These are phyloP conservation scores for Lipomyces yamadae DNA, from an alignment of 805 yeast species.

Conservation along the genomic window DNA sequence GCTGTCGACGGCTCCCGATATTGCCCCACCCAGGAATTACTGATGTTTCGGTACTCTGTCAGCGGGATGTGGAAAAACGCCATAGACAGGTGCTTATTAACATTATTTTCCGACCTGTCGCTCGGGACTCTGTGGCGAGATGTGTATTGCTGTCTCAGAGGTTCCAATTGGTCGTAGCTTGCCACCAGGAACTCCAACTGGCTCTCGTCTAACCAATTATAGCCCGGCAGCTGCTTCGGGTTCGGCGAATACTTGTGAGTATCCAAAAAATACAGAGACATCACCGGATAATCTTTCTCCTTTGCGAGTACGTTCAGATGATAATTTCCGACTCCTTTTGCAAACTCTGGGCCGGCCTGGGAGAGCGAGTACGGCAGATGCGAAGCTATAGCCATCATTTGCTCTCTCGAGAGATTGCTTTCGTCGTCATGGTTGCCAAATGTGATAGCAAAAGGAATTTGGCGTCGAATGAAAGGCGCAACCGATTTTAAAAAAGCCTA, in stretches of 20 bases:
- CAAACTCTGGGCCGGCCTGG: conserved; percentile 63
- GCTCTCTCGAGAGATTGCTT: conserved; percentile 65
- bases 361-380: conserved; percentile 73
- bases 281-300: conserved; percentile 49
- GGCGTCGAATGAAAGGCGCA: conserved; percentile 65
- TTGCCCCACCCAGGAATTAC: conserved; percentile 59
- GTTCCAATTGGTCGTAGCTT: conserved; percentile 44
- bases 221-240: conserved; percentile 62
- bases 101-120: conserved; percentile 30
- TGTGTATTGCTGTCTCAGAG: conserved; percentile 40
- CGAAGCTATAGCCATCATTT: conserved; percentile 61
- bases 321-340: conserved; percentile 87
- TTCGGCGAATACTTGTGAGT: conserved; percentile 75
- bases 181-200: conserved; percentile 65
- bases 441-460: conserved; percentile 81
- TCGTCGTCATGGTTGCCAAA: conserved; percentile 97
- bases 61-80: conserved; percentile 95
- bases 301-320: conserved; percentile 57
- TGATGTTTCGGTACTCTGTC: conserved; percentile 71
- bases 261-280: conserved; percentile 77
- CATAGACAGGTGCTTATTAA: conserved; percentile 63
- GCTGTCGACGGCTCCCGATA: conserved; percentile 78
- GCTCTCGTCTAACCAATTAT: conserved; percentile 79
- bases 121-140: conserved; percentile 41
- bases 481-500: conserved; percentile 71